A percentile compares a stretch with the other conserved stretches of the same genome.
phyloP scores from a whole-genome alignment of 2,329 filamentous ascomycete species.

The Colletotrichum tofieldiae region DNA sequence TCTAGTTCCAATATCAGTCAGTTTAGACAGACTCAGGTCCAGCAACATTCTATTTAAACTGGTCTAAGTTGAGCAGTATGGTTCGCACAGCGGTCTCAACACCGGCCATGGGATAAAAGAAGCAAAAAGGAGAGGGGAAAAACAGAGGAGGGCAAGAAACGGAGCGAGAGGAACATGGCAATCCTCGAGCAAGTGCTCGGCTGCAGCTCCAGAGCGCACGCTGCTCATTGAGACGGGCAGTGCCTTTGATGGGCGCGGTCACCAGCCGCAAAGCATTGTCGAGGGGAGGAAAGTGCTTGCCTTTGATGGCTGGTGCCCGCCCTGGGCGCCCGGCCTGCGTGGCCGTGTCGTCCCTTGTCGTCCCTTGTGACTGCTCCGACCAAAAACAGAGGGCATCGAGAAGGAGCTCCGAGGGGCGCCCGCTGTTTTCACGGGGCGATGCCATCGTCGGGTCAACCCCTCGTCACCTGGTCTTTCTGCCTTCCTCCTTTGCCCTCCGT shows the following conservation, averaged over 20 bases:
- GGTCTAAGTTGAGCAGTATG: no score
- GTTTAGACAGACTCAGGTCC: no score
- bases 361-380: constrained; percentile 24
- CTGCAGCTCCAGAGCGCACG: neutral
- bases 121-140: neutral
- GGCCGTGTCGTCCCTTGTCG: constrained; percentile 11
- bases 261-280: constrained; percentile 18
- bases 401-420: constrained; percentile 23
- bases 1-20: neutral
- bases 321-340: constrained; percentile 2
- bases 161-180: neutral
- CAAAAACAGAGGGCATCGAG: constrained; percentile 19
- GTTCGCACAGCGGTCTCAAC: neutral
- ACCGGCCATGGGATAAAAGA: neutral
- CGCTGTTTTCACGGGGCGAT: constrained; percentile 18
- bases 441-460: constrained; percentile 14
- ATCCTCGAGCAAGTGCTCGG: neutral
- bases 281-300: constrained; percentile 11
- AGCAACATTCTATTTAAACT: neutral
- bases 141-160: neutral
- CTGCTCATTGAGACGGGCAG: neutral
- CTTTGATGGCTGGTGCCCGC: constrained; percentile 11
- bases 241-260: constrained; percentile 22
- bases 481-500: constrained; percentile 18
- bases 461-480: constrained; percentile 11